phyloP scores from a whole-genome alignment of 2,329 filamentous ascomycete genomes.

The Exophiala aquamarina region DNA sequence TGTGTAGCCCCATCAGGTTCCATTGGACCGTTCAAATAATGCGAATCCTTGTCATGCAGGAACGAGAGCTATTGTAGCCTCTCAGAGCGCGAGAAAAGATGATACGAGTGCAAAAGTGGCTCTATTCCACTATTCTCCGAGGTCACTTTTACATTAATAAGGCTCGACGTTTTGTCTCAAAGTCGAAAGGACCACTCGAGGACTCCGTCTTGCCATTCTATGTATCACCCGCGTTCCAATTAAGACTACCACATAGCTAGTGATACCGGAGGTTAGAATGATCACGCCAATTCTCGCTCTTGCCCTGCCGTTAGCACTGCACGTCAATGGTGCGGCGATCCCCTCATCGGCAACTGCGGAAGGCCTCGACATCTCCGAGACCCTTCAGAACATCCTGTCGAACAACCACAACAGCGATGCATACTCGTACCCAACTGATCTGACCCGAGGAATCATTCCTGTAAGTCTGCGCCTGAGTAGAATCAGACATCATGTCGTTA shows the following conservation, averaged over 20 bases:
- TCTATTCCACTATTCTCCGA: no score
- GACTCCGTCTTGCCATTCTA: no score
- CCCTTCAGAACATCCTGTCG: constrained; percentile 28
- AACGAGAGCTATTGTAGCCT: not conserved
- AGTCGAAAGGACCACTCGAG: no score
- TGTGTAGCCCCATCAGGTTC: not conserved
- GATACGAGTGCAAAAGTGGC: no score
- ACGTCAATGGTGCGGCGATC: constrained; percentile 12
- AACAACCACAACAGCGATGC: constrained; percentile 25
- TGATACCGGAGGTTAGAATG: constrained; percentile 10
- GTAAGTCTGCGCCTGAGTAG: no score
- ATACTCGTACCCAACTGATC: constrained; percentile 36
- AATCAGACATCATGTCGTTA: no score
- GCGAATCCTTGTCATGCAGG: not conserved
- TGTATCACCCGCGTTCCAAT: no score
- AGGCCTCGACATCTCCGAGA: constrained; percentile 15
- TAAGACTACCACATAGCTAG: no score
- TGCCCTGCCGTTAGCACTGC: constrained; percentile 10
- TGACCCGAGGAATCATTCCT: constrained; percentile 38
- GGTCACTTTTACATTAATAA: no score
- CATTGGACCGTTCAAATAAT: not conserved
- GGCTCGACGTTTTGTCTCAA: not conserved
- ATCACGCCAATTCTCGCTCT: constrained; percentile 12
- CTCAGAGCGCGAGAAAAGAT: no score
- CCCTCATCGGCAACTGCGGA: constrained; percentile 17